Evolutionary conservation across 768 basidiomycete species (phyloP).

Genomic region (Leucosporidium yakuticum): DNA sequence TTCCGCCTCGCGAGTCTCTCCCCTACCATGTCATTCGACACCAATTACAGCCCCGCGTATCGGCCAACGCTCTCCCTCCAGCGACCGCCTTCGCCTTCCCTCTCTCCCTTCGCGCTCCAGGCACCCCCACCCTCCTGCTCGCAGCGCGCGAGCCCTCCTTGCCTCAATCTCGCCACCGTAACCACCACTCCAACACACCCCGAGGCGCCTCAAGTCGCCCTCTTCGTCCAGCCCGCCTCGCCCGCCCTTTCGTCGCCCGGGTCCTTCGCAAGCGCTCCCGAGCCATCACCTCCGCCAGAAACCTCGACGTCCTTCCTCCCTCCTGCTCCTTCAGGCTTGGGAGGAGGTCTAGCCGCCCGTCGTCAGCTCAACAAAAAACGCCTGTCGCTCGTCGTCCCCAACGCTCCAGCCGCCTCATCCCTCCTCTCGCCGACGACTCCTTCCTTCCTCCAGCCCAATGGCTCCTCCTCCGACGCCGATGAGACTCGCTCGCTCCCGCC

Average conservation of each 20-base stretch:
- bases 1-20: too few relatives aligned
- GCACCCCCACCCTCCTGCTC: too few relatives aligned
- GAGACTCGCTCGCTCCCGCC: slow-evolving; percentile 38
- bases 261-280: not conserved
- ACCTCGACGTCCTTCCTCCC: slow-evolving; percentile 2
- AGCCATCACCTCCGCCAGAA: not conserved
- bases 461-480: not conserved
- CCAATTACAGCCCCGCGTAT: too few relatives aligned
- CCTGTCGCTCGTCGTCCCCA: slow-evolving; percentile 38
- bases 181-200: too few relatives aligned
- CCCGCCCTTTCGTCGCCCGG: slow-evolving; percentile 3
- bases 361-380: slow-evolving; percentile 36
- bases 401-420: not conserved
- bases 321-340: slow-evolving; percentile 6
- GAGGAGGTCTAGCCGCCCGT: slow-evolving; percentile 24
- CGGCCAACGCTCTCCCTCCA: too few relatives aligned
- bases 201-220: too few relatives aligned
- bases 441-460: slow-evolving; percentile 1
- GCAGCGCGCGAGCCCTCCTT: too few relatives aligned
- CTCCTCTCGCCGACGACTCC: slow-evolving; percentile 25
- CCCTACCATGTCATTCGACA: too few relatives aligned
- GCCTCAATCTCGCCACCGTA: too few relatives aligned
- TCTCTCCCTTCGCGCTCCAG: too few relatives aligned
- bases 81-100: too few relatives aligned
- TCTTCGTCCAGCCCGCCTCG: slow-evolving; percentile 21